These are phyloP conservation scores for Colletotrichum camelliae DNA, from an alignment of 2,329 filamentous ascomycete genomes.

Conservation along the genomic window DNA sequence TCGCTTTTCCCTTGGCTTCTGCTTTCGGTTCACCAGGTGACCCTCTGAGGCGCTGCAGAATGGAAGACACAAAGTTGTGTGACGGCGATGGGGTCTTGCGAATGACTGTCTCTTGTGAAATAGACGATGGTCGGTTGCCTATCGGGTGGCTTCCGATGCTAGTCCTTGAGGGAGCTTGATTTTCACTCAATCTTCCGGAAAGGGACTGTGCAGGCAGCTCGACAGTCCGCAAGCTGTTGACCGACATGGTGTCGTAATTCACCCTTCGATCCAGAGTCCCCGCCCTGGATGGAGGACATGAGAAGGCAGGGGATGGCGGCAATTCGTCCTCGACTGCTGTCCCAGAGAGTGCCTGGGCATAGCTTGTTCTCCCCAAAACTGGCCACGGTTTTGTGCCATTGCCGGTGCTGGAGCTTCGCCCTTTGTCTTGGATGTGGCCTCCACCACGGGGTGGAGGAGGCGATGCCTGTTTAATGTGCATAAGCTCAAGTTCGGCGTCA, in stretches of 20 bases:
- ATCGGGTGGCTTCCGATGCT: not conserved
- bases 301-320: slow-evolving; percentile 26
- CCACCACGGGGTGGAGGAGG: slow-evolving; percentile 34
- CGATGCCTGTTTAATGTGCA: slow-evolving; percentile 44
- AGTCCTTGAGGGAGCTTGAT: not conserved
- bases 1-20: not conserved
- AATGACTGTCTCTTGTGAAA: not conserved
- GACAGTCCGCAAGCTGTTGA: slow-evolving; percentile 18
- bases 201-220: not conserved
- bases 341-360: slow-evolving; percentile 31
- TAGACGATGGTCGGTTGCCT: not conserved
- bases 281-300: slow-evolving; percentile 13
- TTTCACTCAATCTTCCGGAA: not conserved
- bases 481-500: slow-evolving; percentile 48
- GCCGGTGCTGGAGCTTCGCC: slow-evolving; percentile 24
- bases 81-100: not conserved
- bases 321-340: slow-evolving; percentile 21
- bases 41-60: not conserved
- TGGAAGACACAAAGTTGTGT: not conserved
- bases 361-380: slow-evolving; percentile 36
- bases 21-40: not conserved
- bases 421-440: slow-evolving; percentile 30
- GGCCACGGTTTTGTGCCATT: slow-evolving; percentile 31
- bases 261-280: slow-evolving; percentile 14
- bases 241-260: slow-evolving; percentile 31